Evolutionary conservation across 768 basidiomycete species (phyloP).

Genomic region (Mrakia hoshinonis): DNA sequence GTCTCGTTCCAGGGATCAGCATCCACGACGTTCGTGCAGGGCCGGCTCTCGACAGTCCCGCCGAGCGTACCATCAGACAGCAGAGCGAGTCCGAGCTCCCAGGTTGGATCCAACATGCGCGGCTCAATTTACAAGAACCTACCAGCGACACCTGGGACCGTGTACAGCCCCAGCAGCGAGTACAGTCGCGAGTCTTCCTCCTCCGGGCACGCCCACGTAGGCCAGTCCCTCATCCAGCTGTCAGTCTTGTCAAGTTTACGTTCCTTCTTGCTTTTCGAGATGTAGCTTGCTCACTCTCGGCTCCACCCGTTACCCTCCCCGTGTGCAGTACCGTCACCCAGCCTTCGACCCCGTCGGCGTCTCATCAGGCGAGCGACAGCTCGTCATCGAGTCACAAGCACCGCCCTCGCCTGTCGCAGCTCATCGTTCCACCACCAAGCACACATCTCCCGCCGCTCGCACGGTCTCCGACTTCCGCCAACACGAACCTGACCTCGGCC

Average conservation of each 20-base stretch:
- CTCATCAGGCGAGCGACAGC: not conserved
- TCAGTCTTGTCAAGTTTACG: not conserved
- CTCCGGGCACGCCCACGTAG: not conserved
- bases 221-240: not conserved
- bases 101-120: not conserved
- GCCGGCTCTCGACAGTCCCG: not conserved
- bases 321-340: slow-evolving; percentile 1
- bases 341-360: not conserved
- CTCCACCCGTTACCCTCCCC: too few species aligned
- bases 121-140: not conserved
- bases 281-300: not conserved
- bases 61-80: not conserved
- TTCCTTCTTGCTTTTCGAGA: not conserved
- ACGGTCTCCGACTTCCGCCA: not conserved
- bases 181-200: not conserved
- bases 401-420: not conserved
- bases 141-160: too few species aligned
- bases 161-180: not conserved
- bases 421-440: slow-evolving; percentile 7
- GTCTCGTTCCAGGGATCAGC: not conserved
- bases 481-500: not conserved
- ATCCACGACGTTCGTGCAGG: not conserved
- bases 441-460: not conserved
- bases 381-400: not conserved
- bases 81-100: not conserved